A percentile compares a stretch with the other conserved stretches of the same genome.
These are phyloP conservation scores for Sugiyamaella mastotermitis DNA, from an alignment of 805 yeast genomes.

Conservation along the genomic window DNA sequence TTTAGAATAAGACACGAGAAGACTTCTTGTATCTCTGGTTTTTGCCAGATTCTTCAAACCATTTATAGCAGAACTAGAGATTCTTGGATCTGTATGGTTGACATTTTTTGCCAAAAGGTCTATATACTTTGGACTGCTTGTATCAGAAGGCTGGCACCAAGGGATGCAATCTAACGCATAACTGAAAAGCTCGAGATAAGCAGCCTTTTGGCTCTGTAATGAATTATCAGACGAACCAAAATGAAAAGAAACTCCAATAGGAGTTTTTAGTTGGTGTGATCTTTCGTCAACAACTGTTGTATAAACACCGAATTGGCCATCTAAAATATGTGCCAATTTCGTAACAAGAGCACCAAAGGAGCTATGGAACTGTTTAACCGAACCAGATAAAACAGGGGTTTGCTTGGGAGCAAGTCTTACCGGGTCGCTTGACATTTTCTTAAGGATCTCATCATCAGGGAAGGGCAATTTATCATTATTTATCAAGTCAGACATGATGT, in stretches of 20 bases:
- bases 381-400: slow-evolving; percentile 16
- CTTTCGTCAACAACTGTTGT: slow-evolving; percentile 28
- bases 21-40: slow-evolving; percentile 59
- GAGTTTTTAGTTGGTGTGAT: slow-evolving; percentile 31
- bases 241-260: slow-evolving; percentile 34
- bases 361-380: slow-evolving; percentile 45
- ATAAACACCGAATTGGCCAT: slow-evolving; percentile 49
- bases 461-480: slow-evolving; percentile 59
- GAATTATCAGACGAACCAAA: slow-evolving; percentile 29
- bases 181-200: slow-evolving; percentile 59
- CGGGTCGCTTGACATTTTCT: not conserved
- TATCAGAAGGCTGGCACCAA: slow-evolving; percentile 49
- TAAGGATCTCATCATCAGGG: slow-evolving; percentile 51
- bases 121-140: slow-evolving; percentile 43
- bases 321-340: slow-evolving; percentile 51
- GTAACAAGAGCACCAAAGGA: slow-evolving; percentile 60
- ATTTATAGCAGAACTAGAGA: slow-evolving; percentile 56
- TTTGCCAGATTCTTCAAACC: slow-evolving; percentile 64
- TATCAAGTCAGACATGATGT: slow-evolving; percentile 60
- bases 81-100: slow-evolving; percentile 56
- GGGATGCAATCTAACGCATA: slow-evolving; percentile 68
- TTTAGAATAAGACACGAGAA: slow-evolving; percentile 71
- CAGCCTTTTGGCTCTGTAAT: slow-evolving; percentile 25
- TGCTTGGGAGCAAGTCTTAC: slow-evolving; percentile 9
- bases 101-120: slow-evolving; percentile 76